Evolutionary conservation across 2,329 filamentous ascomycete species (phyloP).

Genomic region (Venturia pyrina): DNA sequence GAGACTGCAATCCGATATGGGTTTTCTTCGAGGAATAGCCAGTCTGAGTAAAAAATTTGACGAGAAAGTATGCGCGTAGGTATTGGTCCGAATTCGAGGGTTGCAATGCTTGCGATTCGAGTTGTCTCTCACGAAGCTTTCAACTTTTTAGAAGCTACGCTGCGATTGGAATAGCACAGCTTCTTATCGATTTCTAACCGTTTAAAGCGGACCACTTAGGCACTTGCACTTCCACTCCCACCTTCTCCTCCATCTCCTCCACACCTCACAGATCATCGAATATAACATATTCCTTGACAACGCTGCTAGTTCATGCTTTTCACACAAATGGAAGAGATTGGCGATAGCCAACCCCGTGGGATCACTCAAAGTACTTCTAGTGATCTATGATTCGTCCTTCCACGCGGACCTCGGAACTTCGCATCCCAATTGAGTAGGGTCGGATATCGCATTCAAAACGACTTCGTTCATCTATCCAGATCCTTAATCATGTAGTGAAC

Average conservation of each 20-base stretch:
- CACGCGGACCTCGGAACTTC: neutral
- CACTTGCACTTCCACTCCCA: neutral
- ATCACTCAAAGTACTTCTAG: neutral
- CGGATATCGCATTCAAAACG: neutral
- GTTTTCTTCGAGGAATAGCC: neutral
- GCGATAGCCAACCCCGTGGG: neutral
- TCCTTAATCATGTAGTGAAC: neutral
- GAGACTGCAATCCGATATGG: neutral
- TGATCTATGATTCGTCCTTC: neutral
- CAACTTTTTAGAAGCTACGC: neutral
- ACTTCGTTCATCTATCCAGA: neutral
- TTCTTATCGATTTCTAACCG: constrained; percentile 1
- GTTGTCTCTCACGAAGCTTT: neutral
- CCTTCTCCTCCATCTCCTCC: neutral
- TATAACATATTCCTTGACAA: neutral
- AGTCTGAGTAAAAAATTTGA: neutral
- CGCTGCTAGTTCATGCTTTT: neutral
- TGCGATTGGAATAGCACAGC: neutral
- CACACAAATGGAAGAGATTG: too few relatives aligned
- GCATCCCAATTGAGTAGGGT: neutral
- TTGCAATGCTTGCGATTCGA: neutral
- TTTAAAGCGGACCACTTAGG: neutral
- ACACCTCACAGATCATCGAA: neutral
- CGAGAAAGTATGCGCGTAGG: neutral
- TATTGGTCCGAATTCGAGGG: neutral